These are phyloP conservation scores for Talaromyces funiculosus DNA, from an alignment of 2,329 filamentous ascomycete species.

Conservation along the genomic window DNA sequence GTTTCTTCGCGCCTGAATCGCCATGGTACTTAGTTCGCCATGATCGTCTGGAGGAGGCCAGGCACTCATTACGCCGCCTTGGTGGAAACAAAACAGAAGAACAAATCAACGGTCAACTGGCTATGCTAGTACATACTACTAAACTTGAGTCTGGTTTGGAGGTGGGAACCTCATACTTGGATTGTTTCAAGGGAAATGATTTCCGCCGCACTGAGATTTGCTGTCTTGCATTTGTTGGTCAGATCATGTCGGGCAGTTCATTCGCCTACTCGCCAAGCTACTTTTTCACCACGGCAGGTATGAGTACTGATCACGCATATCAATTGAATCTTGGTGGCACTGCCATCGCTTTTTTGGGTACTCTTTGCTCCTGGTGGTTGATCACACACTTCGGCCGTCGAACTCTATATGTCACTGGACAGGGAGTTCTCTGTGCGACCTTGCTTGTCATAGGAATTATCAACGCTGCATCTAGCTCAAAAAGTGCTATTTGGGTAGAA, in stretches of 20 bases:
- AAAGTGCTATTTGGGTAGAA: conserved; percentile 31
- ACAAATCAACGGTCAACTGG: conserved; percentile 66
- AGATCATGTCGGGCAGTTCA: conserved; percentile 39
- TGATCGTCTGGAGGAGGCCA: conserved; percentile 14
- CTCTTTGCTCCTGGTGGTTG: conserved; percentile 29
- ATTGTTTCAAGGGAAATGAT: conserved; percentile 39
- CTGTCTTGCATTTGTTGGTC: conserved; percentile 40
- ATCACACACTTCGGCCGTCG: conserved; percentile 30
- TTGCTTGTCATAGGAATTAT: conserved; percentile 35
- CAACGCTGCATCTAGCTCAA: conserved; percentile 37
- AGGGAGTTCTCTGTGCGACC: conserved; percentile 25
- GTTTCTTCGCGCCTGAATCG: conserved; percentile 23
- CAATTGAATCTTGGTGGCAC: conserved; percentile 32
- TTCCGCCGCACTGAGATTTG: conserved; percentile 38
- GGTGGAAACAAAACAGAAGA: conserved; percentile 32
- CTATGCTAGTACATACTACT: conserved; percentile 89
- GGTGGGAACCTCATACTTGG: conserved; percentile 63
- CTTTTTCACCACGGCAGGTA: conserved; percentile 40
- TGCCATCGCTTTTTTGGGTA: conserved; percentile 32
- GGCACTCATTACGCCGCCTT: conserved; percentile 12
- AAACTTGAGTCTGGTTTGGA: conserved; percentile 55
- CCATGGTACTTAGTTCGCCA: conserved; percentile 16
- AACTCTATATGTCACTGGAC: conserved; percentile 28
- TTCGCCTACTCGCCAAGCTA: conserved; percentile 51
- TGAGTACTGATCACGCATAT: conserved; percentile 29